Evolutionary conservation across 495 filamentous ascomycete genomes (phyloP).

Genomic region (Xylaria nigripes): DNA sequence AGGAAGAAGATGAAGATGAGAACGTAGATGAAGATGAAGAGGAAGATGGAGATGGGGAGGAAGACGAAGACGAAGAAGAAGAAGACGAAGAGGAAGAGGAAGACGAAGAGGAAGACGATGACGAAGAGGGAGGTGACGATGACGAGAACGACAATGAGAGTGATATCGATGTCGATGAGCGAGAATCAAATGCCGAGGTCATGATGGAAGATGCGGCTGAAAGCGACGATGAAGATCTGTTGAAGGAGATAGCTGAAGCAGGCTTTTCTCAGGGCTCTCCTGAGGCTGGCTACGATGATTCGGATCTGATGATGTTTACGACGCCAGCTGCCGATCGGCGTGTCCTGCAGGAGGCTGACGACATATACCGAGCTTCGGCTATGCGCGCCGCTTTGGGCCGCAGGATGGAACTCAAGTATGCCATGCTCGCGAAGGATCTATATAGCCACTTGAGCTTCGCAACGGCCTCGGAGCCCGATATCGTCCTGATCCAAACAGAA

Average conservation of each 20-base stretch:
- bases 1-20: constrained; percentile 28
- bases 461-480: constrained; percentile 38
- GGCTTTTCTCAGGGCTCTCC: constrained; percentile 9
- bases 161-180: constrained; percentile 23
- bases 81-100: constrained; percentile 25
- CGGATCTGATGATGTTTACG: constrained; percentile 39
- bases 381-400: constrained; percentile 26
- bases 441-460: constrained; percentile 41
- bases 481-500: constrained; percentile 52
- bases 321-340: constrained; percentile 41
- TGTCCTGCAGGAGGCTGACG: constrained; percentile 36
- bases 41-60: constrained; percentile 8
- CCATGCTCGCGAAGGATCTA: constrained; percentile 43
- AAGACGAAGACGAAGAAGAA: constrained; percentile 22
- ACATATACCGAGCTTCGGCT: constrained; percentile 37
- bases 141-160: constrained; percentile 27
- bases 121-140: constrained; percentile 28
- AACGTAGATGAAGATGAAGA: constrained; percentile 28
- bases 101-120: constrained; percentile 23
- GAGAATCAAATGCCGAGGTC: constrained; percentile 31
- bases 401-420: constrained; percentile 36
- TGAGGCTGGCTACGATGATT: constrained; percentile 21
- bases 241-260: constrained; percentile 20
- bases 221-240: constrained; percentile 18
- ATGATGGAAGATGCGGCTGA: constrained; percentile 26